A percentile compares a stretch with the other conserved stretches of the same genome.
Conservation (phyloP, 768 basidiomycete species). For the Pulveroboletus sp. region DNA sequence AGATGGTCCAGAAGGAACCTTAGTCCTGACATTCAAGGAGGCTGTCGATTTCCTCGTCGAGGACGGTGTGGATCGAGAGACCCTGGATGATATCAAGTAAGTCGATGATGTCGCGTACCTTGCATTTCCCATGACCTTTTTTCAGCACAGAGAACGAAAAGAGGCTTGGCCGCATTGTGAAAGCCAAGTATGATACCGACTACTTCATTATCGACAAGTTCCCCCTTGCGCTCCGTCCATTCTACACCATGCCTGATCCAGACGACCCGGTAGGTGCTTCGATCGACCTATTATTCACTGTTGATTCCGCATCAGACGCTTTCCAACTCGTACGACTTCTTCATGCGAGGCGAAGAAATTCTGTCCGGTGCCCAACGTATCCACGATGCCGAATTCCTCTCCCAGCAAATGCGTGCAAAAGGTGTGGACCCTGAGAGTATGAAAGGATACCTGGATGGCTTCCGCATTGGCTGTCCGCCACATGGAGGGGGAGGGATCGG, state of each 20-base stretch:
- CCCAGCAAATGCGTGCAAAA: slow-evolving; percentile 78
- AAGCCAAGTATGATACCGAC: slow-evolving; percentile 92
- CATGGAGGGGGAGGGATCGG: slow-evolving; percentile 98
- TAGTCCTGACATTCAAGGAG: slow-evolving; percentile 81
- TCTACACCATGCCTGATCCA: slow-evolving; percentile 99
- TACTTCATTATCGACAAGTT: slow-evolving; percentile 99
- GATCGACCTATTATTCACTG: not conserved
- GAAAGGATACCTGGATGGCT: slow-evolving; percentile 90
- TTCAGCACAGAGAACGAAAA: slow-evolving; percentile 92
- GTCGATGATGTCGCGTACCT: slow-evolving; percentile 20
- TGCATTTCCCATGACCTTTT: slow-evolving; percentile 1
- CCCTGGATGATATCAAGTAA: slow-evolving; percentile 87
- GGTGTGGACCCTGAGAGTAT: slow-evolving; percentile 90
- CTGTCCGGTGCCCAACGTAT: slow-evolving; percentile 97
- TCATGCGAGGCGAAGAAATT: slow-evolving; percentile 99
- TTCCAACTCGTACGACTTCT: slow-evolving; percentile 99
- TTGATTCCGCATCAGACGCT: slow-evolving; percentile 50
- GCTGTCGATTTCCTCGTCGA: slow-evolving; percentile 84
- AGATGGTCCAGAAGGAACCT: slow-evolving; percentile 61
- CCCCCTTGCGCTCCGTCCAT: slow-evolving; percentile 91
- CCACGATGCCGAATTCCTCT: slow-evolving; percentile 81
- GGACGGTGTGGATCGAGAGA: slow-evolving; percentile 76
- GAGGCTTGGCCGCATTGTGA: slow-evolving; percentile 83
- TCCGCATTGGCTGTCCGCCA: slow-evolving; percentile 91
- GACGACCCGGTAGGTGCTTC: slow-evolving; percentile 65